Evolutionary conservation across 192 early-diverging fungal species (phyloP).

Genomic region (Gonapodya sp.): DNA sequence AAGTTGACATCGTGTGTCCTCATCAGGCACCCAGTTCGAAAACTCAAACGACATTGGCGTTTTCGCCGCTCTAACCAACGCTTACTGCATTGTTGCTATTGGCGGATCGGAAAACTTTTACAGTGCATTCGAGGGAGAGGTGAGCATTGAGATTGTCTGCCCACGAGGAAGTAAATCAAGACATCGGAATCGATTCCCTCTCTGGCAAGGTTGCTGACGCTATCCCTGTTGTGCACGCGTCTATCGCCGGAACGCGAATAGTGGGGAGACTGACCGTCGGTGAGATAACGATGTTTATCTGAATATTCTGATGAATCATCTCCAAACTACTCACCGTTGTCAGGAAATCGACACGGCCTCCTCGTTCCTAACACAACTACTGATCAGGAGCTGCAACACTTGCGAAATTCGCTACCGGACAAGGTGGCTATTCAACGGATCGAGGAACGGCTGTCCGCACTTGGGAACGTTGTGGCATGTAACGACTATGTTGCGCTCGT

Average conservation of each 20-base stretch:
- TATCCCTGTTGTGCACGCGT: slow-evolving; percentile 91
- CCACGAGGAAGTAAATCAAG: no score
- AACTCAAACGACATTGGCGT: slow-evolving; percentile 99
- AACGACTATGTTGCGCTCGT: slow-evolving; percentile 98
- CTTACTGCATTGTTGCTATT: slow-evolving; percentile 92
- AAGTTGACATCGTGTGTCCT: neutral
- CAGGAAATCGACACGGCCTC: slow-evolving; percentile 76
- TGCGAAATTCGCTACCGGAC: slow-evolving; percentile 93
- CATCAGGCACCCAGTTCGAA: slow-evolving; percentile 86
- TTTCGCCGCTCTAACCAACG: slow-evolving; percentile 94
- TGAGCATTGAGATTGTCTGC: no score
- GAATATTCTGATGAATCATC: neutral
- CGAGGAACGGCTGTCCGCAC: slow-evolving; percentile 92
- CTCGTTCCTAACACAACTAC: slow-evolving; percentile 92
- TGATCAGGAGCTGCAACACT: slow-evolving; percentile 95
- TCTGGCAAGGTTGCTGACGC: slow-evolving; percentile 90
- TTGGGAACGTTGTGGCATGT: slow-evolving; percentile 98
- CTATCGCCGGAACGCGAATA: slow-evolving; percentile 94
- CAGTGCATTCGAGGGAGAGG: slow-evolving; percentile 43
- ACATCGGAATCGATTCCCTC: slow-evolving; percentile 93
- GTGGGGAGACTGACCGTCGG: slow-evolving; percentile 80
- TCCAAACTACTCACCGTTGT: neutral
- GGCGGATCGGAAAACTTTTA: slow-evolving; percentile 99
- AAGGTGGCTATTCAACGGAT: slow-evolving; percentile 87
- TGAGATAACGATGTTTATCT: neutral